Base-by-base conservation (phyloP, 2,329 filamentous ascomycete species). In the Ophidiomyces ophidiicola region DNA sequence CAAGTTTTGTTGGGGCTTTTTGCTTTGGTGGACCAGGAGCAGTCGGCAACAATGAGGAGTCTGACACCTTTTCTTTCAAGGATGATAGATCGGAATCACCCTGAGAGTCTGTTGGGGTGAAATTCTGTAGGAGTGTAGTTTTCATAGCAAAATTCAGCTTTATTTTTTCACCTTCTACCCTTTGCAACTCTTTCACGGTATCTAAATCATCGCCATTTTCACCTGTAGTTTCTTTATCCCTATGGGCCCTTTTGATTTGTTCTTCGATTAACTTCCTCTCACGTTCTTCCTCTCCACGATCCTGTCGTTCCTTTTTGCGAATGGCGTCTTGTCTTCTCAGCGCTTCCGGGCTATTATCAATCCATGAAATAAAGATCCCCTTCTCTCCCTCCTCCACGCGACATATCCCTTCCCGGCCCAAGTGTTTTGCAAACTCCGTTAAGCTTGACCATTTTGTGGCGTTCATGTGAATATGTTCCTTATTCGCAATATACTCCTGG, bases 381-480 rank as follows among this genome's bases (percentile, higher is more conserved):
- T 94, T 88, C 46, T 82, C 78, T 28, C 78, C 84, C 58, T 96
- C 88, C 59, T 96, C 86, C 0, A 96, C 87, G 20, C 83, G 70
- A 52, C 84, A 93, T 32, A 94, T 77, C 0, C 88, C 83, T 58
- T 96, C 86, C 15, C 82, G 67, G 0, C 88, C 87, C 1, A 98
- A 64, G 53, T 83, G 67, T 55, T 94, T 93, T 10, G 82, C 84
- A 55, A 94, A 93, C 51, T 96, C 86, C 2, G 86, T 88, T 50
- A 98, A 63, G 23, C 76, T 83, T 3, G 79, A 74, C 86, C 86
- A 96, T 53, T 80, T 80, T 0, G 90, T 96, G 5, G 85, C 71
- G 60, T 94, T 94, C 82, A 96, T 86, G 57, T 96, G 90, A 6
- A 90, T 68, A 56, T 96, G 88, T 53, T 85, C 72, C 59, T 87